Conservation (phyloP, 2,329 filamentous ascomycete species). For the Phyllosticta citrichinensis region DNA sequence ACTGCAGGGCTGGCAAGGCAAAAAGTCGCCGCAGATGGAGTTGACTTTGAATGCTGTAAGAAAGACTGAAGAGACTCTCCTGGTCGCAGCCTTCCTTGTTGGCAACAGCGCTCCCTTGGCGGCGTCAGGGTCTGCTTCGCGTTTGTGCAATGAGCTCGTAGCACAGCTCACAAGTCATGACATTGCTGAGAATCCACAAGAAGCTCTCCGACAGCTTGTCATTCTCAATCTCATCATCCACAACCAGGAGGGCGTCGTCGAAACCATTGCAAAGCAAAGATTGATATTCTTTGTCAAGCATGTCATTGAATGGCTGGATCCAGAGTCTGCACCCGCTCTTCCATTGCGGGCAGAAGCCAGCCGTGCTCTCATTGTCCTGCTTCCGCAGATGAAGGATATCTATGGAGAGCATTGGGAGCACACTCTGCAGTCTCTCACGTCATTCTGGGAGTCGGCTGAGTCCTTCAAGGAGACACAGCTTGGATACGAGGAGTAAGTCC, state of each 20-base stretch:
- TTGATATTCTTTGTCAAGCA: constrained; percentile 76
- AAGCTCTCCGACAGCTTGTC: constrained; percentile 39
- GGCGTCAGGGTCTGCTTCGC: constrained; percentile 37
- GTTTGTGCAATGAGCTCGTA: constrained; percentile 50
- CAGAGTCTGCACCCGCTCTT: constrained; percentile 33
- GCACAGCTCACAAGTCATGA: constrained; percentile 49
- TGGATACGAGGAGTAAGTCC: neutral
- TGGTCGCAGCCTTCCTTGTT: constrained; percentile 38
- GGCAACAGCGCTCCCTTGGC: constrained; percentile 41
- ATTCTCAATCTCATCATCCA: constrained; percentile 46
- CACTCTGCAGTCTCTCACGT: constrained; percentile 26
- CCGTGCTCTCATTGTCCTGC: constrained; percentile 43
- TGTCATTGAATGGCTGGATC: constrained; percentile 58
- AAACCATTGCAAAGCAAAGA: constrained; percentile 50
- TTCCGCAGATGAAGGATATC: constrained; percentile 68
- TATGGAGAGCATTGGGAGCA: constrained; percentile 81
- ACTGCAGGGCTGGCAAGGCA: constrained; percentile 29
- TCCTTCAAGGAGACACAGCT: neutral
- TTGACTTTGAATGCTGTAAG: constrained; percentile 24
- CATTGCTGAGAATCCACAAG: constrained; percentile 30
- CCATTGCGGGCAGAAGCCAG: constrained; percentile 48
- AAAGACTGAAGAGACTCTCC: constrained; percentile 28
- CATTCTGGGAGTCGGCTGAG: constrained; percentile 22
- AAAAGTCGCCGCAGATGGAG: constrained; percentile 26
- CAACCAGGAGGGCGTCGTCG: constrained; percentile 37